These are phyloP conservation scores for Didymella pomorum DNA, from an alignment of 2,329 filamentous ascomycete genomes.

Conservation along the genomic window DNA sequence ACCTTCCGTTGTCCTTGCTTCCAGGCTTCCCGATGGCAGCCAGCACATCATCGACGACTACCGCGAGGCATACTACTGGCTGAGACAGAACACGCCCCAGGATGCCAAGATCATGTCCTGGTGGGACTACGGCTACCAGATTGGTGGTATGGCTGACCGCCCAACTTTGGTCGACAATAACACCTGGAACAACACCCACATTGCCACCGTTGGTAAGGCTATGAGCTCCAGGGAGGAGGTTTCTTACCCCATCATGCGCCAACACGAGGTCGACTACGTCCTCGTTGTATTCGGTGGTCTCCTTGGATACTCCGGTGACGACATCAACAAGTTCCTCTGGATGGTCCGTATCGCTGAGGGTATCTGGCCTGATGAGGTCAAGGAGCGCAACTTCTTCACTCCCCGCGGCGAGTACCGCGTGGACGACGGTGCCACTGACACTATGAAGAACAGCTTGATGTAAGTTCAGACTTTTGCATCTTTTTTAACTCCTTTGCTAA, in stretches of 20 bases:
- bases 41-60: conserved; percentile 99
- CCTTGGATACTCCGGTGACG: conserved; percentile 95
- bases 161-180: conserved; percentile 99
- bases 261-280: conserved; percentile 99
- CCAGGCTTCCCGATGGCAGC: conserved; percentile 88
- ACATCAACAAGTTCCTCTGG: conserved; percentile 99
- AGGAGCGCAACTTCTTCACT: conserved; percentile 96
- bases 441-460: conserved; percentile 99
- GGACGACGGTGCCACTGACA: conserved; percentile 89
- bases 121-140: conserved; percentile 99
- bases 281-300: conserved; percentile 95
- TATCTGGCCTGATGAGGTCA: conserved; percentile 99
- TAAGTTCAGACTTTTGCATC: conserved; percentile 60
- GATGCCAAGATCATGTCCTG: conserved; percentile 99
- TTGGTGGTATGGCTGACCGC: conserved; percentile 97
- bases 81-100: conserved; percentile 92
- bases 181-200: conserved; percentile 99
- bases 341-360: conserved; percentile 99
- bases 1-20: conserved; percentile 94
- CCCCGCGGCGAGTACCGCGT: conserved; percentile 92
- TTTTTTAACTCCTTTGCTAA: conserved; percentile 26
- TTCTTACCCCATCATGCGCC: conserved; percentile 97
- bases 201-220: conserved; percentile 97
- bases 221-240: conserved; percentile 98
- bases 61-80: conserved; percentile 98